phyloP scores from a whole-genome alignment of 805 yeast species.

The Candida hispaniensis region DNA sequence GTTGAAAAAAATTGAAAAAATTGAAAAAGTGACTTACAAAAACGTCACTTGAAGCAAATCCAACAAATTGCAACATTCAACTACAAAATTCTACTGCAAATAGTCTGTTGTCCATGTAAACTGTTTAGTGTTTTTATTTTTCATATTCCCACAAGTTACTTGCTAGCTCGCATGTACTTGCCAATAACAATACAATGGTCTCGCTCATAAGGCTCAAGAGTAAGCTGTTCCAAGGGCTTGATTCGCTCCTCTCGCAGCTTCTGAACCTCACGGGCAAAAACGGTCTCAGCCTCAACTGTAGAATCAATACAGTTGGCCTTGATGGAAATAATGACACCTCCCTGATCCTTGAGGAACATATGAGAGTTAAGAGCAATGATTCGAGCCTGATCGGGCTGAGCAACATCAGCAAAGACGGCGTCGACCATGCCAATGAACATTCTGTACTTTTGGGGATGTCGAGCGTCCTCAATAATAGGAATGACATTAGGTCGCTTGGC shows the following conservation, averaged over 20 bases:
- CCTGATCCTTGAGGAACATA: slow-evolving; percentile 94
- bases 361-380: slow-evolving; percentile 97
- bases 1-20: no score
- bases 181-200: slow-evolving; percentile 99
- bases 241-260: slow-evolving; percentile 97
- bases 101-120: slow-evolving; percentile 1
- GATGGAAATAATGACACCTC: slow-evolving; percentile 97
- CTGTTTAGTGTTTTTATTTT: slow-evolving; percentile 4
- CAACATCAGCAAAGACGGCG: slow-evolving; percentile 97
- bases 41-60: no score
- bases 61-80: no score
- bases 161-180: slow-evolving; percentile 84
- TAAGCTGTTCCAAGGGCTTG: slow-evolving; percentile 96
- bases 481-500: slow-evolving; percentile 99
- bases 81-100: no score
- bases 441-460: slow-evolving; percentile 99
- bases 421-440: slow-evolving; percentile 99
- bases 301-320: slow-evolving; percentile 99
- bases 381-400: slow-evolving; percentile 99
- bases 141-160: slow-evolving; percentile 17
- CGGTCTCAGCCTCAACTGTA: slow-evolving; percentile 98
- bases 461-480: slow-evolving; percentile 98
- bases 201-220: slow-evolving; percentile 99
- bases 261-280: slow-evolving; percentile 98
- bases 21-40: no score